Base-by-base conservation (phyloP, 371 early-diverging fungal species). In the Syncephalastrum racemosum region DNA sequence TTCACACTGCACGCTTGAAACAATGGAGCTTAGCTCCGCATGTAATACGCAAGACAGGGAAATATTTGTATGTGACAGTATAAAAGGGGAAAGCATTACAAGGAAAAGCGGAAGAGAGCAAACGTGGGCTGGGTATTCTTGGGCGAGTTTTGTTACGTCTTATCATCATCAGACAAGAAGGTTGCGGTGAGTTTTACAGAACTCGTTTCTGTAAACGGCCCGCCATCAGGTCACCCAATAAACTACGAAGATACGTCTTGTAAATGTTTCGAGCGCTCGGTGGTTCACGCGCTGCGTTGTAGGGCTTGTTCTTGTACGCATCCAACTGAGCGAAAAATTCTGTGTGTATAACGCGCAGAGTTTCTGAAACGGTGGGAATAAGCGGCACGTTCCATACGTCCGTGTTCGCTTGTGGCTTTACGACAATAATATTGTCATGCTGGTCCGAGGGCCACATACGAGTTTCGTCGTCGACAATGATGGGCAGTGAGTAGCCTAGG, bases 401-500 rank as follows among this genome's bases (percentile, higher is more conserved):
- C 0, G 77, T 68, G 23, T 73, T 72, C 16, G 57, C 57, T 51
- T 75, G 80, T 31, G 83, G 79, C 52, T 80, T 81, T 46, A 91
- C 89, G 47, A 88, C 89, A 56, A 91, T 87, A 50, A 91, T 86
- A 58, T 89, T 87, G 53, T 89, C 90, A 44, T 86, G 90, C 54
- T 91, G 92, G 13, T 89, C 87, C 12, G 62, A 25, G 6, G 88
- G 88, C 92, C 92, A 91, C 86, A 88, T 88, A 8, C 76, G 73
- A 7, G 80, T 85, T 66, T 86, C 82, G 58, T 91, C 92, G 55
- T 91, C 92, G 18, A 91, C 54, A 46, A 90, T 85, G 3, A 91
- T 54, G 7, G 92, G 88, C 4, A 84, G 60, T 0, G 79, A 64
- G 46, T 69, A 83, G 4, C 76, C 75, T 4, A 67, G 68, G 0